Base-by-base conservation (phyloP, 164 flowering plant species). In the Paratinospora sagittata region DNA sequence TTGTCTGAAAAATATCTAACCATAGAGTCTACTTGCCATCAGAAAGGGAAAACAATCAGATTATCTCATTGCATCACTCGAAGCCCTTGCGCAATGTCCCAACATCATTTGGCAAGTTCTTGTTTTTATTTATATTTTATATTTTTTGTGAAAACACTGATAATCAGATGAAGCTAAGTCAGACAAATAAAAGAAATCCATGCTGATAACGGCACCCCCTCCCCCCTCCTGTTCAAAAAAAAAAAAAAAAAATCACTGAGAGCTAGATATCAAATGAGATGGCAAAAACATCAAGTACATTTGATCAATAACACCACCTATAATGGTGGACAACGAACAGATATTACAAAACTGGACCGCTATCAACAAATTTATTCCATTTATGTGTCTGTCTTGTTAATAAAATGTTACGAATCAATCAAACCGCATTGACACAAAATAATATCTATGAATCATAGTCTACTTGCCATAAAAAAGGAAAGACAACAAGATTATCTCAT, bases 401-500 rank as follows among this genome's bases (percentile, higher is more conserved):
- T 16, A 17, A 16, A 4, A 2, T 52, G 58, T 52, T 47, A 17
- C 11, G 55, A 47, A 17, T 47, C 55, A 47, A 47, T 12, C 12
- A 52, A 52, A 52, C 7, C 19, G n/a, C 58, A 52, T 52, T 14
- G n/a, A 5, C 58, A 52, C 58, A 52, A 52, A 52, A 52, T 16
- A 52, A 16, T 52, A 52, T 16, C 21, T 3, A 52, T 16, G 55
- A 0, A 47, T 17, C 19, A 52, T n/a, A 52, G 1, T 13, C 55
- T 13, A 49, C 17, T 2, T 49, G 55, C 55, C 55, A 49, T 49
- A 17, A 49, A 19, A 49, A 13, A 49, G 55, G 55, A 19, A 49
- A 17, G 16, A 49, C n/a, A 49, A 49, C 90, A 14, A 24, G 27
- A 17, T 27, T 11, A 57, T 78, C 52, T 78, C 77, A 66, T 66